A percentile compares a stretch with the other conserved stretches of the same genome.
phyloP scores from a whole-genome alignment of 2,329 filamentous ascomycete genomes.

The Hypoxylon sp. region DNA sequence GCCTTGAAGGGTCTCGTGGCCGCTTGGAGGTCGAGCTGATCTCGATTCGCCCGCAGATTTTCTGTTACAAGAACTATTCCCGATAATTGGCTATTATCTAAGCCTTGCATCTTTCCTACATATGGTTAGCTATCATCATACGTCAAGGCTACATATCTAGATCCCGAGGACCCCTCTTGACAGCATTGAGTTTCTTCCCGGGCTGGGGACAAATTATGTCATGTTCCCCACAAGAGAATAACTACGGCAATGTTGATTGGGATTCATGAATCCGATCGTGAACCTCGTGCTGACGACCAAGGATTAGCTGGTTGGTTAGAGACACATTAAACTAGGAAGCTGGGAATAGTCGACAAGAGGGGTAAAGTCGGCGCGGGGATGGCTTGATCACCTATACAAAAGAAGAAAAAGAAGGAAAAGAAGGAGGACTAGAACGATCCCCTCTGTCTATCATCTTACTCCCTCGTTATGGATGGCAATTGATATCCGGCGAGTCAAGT shows the following conservation, averaged over 20 bases:
- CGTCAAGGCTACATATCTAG: constrained; percentile 41
- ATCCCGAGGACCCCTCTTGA: constrained; percentile 38
- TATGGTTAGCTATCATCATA: constrained; percentile 24
- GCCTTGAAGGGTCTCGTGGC: constrained; percentile 10
- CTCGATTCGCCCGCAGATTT: constrained; percentile 31
- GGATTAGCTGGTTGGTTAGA: constrained; percentile 19
- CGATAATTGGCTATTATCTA: constrained; percentile 31
- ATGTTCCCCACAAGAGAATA: constrained; percentile 36
- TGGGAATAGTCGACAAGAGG: constrained; percentile 35
- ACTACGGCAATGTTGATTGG: constrained; percentile 15
- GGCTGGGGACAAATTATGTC: constrained; percentile 41
- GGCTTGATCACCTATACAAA: constrained; percentile 17
- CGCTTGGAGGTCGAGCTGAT: constrained; percentile 20
- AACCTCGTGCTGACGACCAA: constrained; percentile 31
- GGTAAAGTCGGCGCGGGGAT: constrained; percentile 29
- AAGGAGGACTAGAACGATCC: constrained; percentile 26
- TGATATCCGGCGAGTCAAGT: constrained; percentile 29
- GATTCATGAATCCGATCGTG: constrained; percentile 25
- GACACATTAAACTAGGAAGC: constrained; percentile 15
- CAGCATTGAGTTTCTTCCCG: constrained; percentile 28
- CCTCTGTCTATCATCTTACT: constrained; percentile 32
- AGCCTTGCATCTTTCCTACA: constrained; percentile 27
- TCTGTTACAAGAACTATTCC: constrained; percentile 25
- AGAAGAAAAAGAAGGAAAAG: constrained; percentile 12
- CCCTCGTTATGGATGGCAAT: constrained; percentile 27